Conservation (phyloP, 306 rosid species). For the Echinosophora koreensis region DNA sequence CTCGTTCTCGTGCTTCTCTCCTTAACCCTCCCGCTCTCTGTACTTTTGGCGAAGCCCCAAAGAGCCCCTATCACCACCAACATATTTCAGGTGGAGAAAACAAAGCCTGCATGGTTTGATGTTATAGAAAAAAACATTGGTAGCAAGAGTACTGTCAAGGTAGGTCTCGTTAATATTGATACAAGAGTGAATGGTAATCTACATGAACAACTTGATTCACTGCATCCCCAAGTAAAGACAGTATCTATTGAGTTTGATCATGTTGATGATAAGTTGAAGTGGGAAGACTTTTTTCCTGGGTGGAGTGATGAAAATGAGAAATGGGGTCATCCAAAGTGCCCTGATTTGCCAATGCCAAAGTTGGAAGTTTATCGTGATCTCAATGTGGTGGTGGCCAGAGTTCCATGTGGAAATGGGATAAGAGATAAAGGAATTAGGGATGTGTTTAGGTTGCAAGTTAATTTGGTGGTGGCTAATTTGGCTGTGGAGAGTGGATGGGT, state of each 20-base stretch:
- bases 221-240: slow-evolving; percentile 35
- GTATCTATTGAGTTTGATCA: slow-evolving; percentile 52
- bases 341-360: slow-evolving; percentile 60
- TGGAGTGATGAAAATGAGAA: slow-evolving; percentile 70
- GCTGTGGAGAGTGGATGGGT: slow-evolving; percentile 64
- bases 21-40: slow-evolving; percentile 34
- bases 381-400: slow-evolving; percentile 61
- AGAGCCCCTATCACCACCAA: neutral
- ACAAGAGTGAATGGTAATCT: neutral
- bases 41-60: slow-evolving; percentile 27
- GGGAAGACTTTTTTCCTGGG: slow-evolving; percentile 64
- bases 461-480: slow-evolving; percentile 74
- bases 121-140: slow-evolving; percentile 40
- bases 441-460: slow-evolving; percentile 67
- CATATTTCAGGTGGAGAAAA: neutral
- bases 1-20: slow-evolving; percentile 44
- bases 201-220: slow-evolving; percentile 26
- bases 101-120: slow-evolving; percentile 45
- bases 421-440: slow-evolving; percentile 53
- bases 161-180: slow-evolving; percentile 62
- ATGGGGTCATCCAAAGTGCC: slow-evolving; percentile 54
- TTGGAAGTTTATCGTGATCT: slow-evolving; percentile 49
- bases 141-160: slow-evolving; percentile 35
- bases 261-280: slow-evolving; percentile 39
- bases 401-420: slow-evolving; percentile 58